Evolutionary conservation across 192 early-diverging fungal species (phyloP), one percentile per base, ranked within the genome.

Genomic region (Linnemannia exigua): DNA sequence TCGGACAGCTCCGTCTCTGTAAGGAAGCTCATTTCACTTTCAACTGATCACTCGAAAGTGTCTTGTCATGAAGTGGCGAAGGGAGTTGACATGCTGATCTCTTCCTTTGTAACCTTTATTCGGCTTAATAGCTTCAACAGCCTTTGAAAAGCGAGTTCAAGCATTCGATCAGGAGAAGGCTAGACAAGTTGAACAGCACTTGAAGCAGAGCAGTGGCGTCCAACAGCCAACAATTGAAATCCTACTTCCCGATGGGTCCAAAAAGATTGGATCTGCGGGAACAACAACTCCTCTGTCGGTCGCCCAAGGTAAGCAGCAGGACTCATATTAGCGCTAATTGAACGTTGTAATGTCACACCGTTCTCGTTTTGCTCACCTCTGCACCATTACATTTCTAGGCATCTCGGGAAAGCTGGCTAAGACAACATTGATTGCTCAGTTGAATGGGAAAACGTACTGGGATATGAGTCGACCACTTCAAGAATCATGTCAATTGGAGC

Each of bases 381-480:
- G 14, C 36, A n/a, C n/a, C n/a, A 31, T 25, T 69, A 28, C 15
- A 14, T 31, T 71, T 36, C 7, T 63, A 88, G 88, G 88, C 67
- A 88, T 87, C 61, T 88, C 87, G 72, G 81, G 87, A 58, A 91
- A 89, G 47, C 54, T 87, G 41, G 87, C 90, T 28, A 92, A 92
- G 66, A 88, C 82, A 25, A 89, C 89, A 35, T 70, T 91, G 3
- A 87, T 87, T 44, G 90, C 90, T 5, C 76, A 87, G 33, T 52
- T 93, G 68, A 92, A 93, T 58, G 89, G 81, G 14, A 79, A 51
- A 12, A 88, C 77, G 12, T 76, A 76, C 25, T 91, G 89, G 89
- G 92, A 92, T 41, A 91, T 92, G 90, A 88, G 83, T 63, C 87
- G 89, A 19, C 91, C 91, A 19, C 47, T 93, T 44, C 87, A 88